phyloP scores from a whole-genome alignment of 1,284 basidiomycete genomes.

The Gymnopus androsaceus region DNA sequence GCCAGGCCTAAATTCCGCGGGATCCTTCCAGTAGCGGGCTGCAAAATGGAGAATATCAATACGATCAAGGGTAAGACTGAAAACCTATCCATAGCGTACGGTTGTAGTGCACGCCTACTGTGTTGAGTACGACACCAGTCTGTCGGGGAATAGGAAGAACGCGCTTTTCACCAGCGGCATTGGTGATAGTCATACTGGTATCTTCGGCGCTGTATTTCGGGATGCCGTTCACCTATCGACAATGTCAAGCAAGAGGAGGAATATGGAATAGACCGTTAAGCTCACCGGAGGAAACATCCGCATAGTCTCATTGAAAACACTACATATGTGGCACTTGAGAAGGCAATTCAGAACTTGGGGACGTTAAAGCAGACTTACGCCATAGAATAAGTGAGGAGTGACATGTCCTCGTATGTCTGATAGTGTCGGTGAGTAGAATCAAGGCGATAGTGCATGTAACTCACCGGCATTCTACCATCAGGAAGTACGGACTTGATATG shows the following conservation, averaged over 20 bases:
- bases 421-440: not conserved
- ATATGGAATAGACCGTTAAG: not conserved
- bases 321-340: conserved; percentile 44
- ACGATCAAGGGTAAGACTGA: too few species aligned
- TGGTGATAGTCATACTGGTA: conserved; percentile 39
- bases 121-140: conserved; percentile 40
- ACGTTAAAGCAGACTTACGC: not conserved
- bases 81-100: too few species aligned
- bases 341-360: not conserved
- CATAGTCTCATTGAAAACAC: conserved; percentile 61
- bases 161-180: conserved; percentile 36
- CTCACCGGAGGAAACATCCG: conserved; percentile 60
- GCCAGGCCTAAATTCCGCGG: conserved; percentile 48
- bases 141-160: conserved; percentile 48
- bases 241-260: not conserved
- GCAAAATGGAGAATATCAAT: conserved; percentile 2
- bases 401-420: conserved; percentile 56
- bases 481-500: conserved; percentile 43
- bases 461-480: conserved; percentile 44
- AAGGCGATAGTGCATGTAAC: conserved; percentile 16
- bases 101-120: conserved; percentile 50
- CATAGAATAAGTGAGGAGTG: conserved; percentile 36
- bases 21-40: conserved; percentile 58
- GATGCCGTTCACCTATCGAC: conserved; percentile 40
- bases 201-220: conserved; percentile 54